These are phyloP conservation scores for Oryza meyeriana DNA, from an alignment of 176 grass and related monocot species.

Conservation along the genomic window DNA sequence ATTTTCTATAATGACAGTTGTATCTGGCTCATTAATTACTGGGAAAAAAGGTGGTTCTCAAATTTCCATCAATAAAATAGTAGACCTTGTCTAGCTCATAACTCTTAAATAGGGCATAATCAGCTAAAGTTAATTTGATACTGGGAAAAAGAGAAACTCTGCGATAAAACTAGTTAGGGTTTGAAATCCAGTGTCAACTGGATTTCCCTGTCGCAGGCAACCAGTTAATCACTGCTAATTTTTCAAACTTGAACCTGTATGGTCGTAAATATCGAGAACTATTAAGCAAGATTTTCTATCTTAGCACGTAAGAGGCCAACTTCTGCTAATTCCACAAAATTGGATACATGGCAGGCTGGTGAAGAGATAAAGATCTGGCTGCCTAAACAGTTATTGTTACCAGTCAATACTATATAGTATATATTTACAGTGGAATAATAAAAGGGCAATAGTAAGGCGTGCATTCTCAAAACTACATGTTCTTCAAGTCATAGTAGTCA, in stretches of 20 bases:
- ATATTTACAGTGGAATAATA: neutral
- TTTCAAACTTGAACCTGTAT: neutral
- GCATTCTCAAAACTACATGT: neutral
- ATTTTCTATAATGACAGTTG: neutral
- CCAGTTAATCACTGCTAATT: neutral
- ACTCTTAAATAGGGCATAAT: neutral
- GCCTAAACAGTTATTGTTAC: no score
- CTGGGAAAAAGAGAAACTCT: neutral
- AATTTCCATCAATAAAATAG: neutral
- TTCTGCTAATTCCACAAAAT: neutral
- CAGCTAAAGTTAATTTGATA: neutral
- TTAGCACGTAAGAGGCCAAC: neutral
- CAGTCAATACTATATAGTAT: no score
- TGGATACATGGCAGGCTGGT: neutral
- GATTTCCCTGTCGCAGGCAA: neutral
- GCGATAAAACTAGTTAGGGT: neutral
- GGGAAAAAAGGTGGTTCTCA: neutral
- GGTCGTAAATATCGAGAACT: neutral
- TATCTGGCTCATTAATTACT: no score
- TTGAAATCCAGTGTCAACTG: neutral
- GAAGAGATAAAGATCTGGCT: no score
- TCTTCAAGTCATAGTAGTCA: neutral
- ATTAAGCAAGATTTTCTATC: neutral
- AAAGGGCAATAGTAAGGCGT: neutral
- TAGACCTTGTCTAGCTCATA: neutral